Conservation (phyloP, 2,329 filamentous ascomycete species). For the Colletotrichum spaethianum region DNA sequence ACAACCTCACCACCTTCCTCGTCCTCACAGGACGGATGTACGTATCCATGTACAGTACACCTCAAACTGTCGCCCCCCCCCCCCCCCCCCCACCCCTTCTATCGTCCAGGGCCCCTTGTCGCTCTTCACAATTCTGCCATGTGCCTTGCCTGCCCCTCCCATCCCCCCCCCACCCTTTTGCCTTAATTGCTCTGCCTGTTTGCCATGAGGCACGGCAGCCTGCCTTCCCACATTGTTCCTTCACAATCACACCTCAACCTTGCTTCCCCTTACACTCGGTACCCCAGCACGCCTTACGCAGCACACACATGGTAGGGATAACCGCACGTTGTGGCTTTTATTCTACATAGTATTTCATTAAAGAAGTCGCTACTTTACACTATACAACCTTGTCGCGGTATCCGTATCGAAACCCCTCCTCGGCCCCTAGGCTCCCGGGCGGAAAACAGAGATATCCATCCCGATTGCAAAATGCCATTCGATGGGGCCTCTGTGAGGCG, state of each 20-base stretch:
- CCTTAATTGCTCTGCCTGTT: constrained; percentile 1
- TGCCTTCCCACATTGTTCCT: constrained; percentile 19
- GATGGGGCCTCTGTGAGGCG: neutral
- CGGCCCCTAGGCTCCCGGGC: neutral
- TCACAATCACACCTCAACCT: constrained; percentile 27
- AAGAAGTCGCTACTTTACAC: neutral
- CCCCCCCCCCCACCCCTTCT: neutral
- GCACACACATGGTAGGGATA: constrained; percentile 1
- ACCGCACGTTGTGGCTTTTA: constrained; percentile 9
- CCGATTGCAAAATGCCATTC: neutral
- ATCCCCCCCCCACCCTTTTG: too few species aligned
- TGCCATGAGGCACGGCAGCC: constrained; percentile 14
- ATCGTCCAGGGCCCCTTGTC: constrained; percentile 19
- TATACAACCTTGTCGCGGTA: neutral
- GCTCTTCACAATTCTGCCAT: constrained; percentile 28
- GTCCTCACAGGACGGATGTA: neutral
- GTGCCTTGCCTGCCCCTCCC: constrained; percentile 10
- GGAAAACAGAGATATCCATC: neutral
- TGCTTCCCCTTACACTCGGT: neutral
- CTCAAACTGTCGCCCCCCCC: neutral
- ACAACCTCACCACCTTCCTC: neutral
- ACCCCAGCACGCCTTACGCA: constrained; percentile 28
- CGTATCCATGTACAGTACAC: neutral
- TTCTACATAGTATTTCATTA: neutral
- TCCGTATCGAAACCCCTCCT: neutral